Evolutionary conservation across 495 filamentous ascomycete genomes (phyloP), one percentile per base, ranked within the genome.

Genomic region (Poronia punctata): DNA sequence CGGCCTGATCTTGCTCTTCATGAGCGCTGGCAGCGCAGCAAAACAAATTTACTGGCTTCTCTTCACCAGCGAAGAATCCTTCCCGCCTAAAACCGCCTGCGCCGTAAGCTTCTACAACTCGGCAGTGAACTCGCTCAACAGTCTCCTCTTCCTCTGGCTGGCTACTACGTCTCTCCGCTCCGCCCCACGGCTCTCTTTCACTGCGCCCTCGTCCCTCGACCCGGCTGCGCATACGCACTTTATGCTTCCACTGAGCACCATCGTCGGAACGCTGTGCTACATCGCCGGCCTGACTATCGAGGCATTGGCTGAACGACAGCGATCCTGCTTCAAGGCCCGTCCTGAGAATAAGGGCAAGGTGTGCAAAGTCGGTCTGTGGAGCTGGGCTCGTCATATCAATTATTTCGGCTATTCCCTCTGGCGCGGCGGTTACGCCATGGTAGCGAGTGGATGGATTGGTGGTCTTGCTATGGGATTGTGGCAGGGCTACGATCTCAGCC

Each of bases 391-490:
- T n/a, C 75, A 82, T 40, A 63, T 75, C 51, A 80, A 81, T 31
- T 81, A 80, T 46, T 66, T 66, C 17, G 74, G 59, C 9, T 79
- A 75, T 48, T 68, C 71, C 1, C 21, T 80, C 3, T 78, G 76
- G 76, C 55, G 76, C 26, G 54, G 66, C 28, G 72, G 64, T 3
- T 77, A 72, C 47, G 66, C 67, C 11, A 37, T 79, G 46, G 67
- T 63, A 1, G 57, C 53, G 9, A 65, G 66, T 1, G 76, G 76
- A 0, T 69, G 65, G 66, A 32, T 57, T 10, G 68, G 51, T 35
- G 74, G 61, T 0, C 27, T 54, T 7, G 11, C 52, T 9, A 48
- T 71, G 16, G 65, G 49, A 4, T 35, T 35, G 4, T 71, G 62
- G 31, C 68, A 71, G 37, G 51, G 64, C 19, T 59, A 45, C 23